A percentile compares a stretch with the other conserved stretches of the same genome.
Conservation (phyloP, 2,329 filamentous ascomycete species). For the Colletotrichum sp. region DNA sequence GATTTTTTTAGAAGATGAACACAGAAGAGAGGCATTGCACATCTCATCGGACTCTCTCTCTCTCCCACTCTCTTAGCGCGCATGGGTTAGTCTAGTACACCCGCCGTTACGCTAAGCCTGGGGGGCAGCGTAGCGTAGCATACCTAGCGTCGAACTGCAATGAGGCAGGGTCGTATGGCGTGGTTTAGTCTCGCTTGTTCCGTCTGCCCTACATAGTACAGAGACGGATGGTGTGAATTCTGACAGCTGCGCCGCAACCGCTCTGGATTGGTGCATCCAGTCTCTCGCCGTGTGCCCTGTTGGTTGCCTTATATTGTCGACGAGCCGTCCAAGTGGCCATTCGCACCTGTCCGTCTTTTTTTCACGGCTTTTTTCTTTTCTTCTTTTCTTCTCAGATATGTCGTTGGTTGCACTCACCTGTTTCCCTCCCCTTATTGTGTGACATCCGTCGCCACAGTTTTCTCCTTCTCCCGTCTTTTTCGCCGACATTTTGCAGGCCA, state of each 20-base stretch:
- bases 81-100: constrained; percentile 1
- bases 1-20: background rate
- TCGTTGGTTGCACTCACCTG: background rate
- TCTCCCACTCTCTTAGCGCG: background rate
- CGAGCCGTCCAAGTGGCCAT: background rate
- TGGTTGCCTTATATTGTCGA: background rate
- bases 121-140: background rate
- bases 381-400: background rate
- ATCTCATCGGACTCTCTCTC: background rate
- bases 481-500: background rate
- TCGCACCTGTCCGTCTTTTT: background rate
- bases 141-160: background rate
- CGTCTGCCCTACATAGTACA: constrained; percentile 6
- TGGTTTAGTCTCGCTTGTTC: background rate
- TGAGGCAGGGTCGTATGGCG: background rate
- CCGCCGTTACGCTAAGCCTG: constrained; percentile 13
- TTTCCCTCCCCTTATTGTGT: background rate
- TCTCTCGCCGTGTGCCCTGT: background rate
- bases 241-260: background rate
- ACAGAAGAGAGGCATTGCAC: background rate
- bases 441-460: background rate
- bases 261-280: background rate
- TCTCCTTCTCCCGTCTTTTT: background rate
- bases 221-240: constrained; percentile 2
- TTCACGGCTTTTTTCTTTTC: background rate